Evolutionary conservation across 75 land plant species (phyloP).

Genomic region (Azolla pinnata): DNA sequence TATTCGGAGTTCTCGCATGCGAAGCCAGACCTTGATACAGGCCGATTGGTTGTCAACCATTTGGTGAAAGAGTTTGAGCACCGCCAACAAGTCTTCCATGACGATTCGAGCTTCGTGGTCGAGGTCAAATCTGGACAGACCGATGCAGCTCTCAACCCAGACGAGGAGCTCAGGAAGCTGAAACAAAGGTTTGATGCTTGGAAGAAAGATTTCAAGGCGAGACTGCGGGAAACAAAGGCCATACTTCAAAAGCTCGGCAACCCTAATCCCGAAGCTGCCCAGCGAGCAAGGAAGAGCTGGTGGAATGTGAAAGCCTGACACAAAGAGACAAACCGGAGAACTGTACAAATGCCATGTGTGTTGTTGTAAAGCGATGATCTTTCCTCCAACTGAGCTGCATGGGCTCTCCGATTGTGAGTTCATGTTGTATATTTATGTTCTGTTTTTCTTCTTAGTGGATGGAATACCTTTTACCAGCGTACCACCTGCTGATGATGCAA

Average conservation of each 20-base stretch:
- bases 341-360: too few relatives aligned
- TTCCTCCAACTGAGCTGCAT: too few relatives aligned
- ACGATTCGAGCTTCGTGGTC: slow-evolving; percentile 81
- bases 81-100: slow-evolving; percentile 65
- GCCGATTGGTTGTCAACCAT: slow-evolving; percentile 54
- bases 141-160: slow-evolving; percentile 72
- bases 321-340: too few relatives aligned
- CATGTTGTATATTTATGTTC: too few relatives aligned
- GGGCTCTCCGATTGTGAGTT: too few relatives aligned
- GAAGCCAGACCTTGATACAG: slow-evolving; percentile 43
- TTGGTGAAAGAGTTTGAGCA: slow-evolving; percentile 80
- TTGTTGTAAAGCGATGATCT: too few relatives aligned
- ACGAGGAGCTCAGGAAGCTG: slow-evolving; percentile 60
- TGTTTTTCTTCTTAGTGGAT: too few relatives aligned
- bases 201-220: slow-evolving; percentile 64
- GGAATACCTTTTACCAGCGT: too few relatives aligned
- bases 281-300: slow-evolving; percentile 51
- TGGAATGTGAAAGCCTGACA: slow-evolving; percentile 57
- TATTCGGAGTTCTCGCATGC: slow-evolving; percentile 5
- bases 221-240: slow-evolving; percentile 71
- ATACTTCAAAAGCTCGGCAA: slow-evolving; percentile 57
- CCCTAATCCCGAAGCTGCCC: slow-evolving; percentile 23
- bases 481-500: too few relatives aligned
- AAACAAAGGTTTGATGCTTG: slow-evolving; percentile 69
- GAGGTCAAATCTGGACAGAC: slow-evolving; percentile 85